phyloP scores from a whole-genome alignment of 2,329 filamentous ascomycete species.

The Hypoxylon sp. region DNA sequence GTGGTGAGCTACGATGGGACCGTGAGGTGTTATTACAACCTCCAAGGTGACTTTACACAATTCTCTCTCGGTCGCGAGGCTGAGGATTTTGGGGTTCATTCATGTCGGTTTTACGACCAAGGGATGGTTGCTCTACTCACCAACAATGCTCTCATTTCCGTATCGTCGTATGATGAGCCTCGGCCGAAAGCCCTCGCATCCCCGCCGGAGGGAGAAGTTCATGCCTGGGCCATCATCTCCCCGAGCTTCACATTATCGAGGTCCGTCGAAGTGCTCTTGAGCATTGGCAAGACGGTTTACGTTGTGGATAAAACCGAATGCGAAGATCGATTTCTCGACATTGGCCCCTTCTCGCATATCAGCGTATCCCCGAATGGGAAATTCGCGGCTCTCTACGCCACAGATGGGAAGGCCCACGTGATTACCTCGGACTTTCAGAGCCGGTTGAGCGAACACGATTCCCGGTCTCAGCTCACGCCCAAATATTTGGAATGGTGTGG shows the following conservation, averaged over 20 bases:
- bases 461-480: constrained; percentile 85
- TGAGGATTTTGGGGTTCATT: constrained; percentile 87
- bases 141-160: constrained; percentile 88
- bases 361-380: constrained; percentile 92
- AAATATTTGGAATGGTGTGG: constrained; percentile 96
- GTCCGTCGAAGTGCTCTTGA: constrained; percentile 92
- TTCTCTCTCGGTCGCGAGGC: constrained; percentile 92
- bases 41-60: constrained; percentile 95
- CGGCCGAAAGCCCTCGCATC: constrained; percentile 85
- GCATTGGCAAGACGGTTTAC: constrained; percentile 86
- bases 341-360: constrained; percentile 92
- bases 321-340: constrained; percentile 90
- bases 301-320: constrained; percentile 90
- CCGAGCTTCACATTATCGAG: constrained; percentile 90
- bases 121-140: constrained; percentile 94
- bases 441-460: constrained; percentile 91
- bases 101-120: constrained; percentile 91
- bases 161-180: constrained; percentile 92
- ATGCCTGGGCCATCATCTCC: constrained; percentile 91
- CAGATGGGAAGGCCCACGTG: constrained; percentile 88
- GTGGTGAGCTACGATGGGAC: constrained; percentile 91
- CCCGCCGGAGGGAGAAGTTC: constrained; percentile 82
- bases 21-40: constrained; percentile 88
- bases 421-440: constrained; percentile 96
- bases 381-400: constrained; percentile 88